Conservation (phyloP, 805 yeast genomes). For the Yamadazyma nakazawae region DNA sequence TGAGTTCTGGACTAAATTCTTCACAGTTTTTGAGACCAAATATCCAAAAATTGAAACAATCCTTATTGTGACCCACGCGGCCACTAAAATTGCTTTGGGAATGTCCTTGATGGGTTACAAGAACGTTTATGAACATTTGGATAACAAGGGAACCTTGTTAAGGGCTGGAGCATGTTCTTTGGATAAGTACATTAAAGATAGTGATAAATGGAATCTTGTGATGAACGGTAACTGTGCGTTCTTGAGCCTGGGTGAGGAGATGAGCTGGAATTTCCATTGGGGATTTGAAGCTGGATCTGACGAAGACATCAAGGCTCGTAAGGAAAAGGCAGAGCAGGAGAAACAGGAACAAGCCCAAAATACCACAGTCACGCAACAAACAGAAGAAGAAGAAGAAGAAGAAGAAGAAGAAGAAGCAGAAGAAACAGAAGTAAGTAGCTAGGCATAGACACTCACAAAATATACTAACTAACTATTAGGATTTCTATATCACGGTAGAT, state of each 20-base stretch:
- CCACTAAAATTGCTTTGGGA: conserved; percentile 85
- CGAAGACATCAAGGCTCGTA: conserved; percentile 69
- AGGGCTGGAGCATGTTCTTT: conserved; percentile 85
- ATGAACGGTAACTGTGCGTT: conserved; percentile 75
- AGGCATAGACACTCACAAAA: conserved; percentile 11
- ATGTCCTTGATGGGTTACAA: conserved; percentile 60
- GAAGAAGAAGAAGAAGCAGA: conserved; percentile 24
- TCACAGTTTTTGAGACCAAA: conserved; percentile 53
- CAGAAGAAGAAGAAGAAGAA: conserved; percentile 20
- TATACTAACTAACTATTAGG: conserved; percentile 26
- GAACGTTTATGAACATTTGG: conserved; percentile 51
- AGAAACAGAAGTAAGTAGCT: conserved; percentile 23
- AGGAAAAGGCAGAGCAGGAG: conserved; percentile 17
- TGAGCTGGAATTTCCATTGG: conserved; percentile 84
- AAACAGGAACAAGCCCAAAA: background rate
- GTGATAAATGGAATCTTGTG: conserved; percentile 52
- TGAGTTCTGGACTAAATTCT: conserved; percentile 51
- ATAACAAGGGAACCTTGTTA: conserved; percentile 35
- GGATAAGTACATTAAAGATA: conserved; percentile 50
- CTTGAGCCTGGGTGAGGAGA: conserved; percentile 77
- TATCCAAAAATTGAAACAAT: conserved; percentile 62
- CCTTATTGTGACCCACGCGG: conserved; percentile 88
- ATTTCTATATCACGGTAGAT: conserved; percentile 32
- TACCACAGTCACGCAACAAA: conserved; percentile 3
- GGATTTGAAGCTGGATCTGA: conserved; percentile 87